Base-by-base conservation (phyloP, 106 monocot species). In the Allium cepa region DNA sequence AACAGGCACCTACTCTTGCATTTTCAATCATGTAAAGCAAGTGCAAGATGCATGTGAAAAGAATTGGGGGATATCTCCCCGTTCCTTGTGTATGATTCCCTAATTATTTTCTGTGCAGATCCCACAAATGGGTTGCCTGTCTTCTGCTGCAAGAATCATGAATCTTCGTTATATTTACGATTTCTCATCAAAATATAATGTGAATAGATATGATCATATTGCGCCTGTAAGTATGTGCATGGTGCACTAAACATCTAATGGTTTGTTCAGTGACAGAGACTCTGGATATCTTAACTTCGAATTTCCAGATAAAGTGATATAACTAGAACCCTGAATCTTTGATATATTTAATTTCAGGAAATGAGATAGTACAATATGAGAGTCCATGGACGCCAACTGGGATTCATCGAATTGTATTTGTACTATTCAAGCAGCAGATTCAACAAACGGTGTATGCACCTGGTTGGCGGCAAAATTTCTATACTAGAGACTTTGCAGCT, bases 351-450 rank as follows among this genome's bases (percentile, higher is more conserved):
- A 67, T 55, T 11, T 47, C 75, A 81, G 80, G 80, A 76, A 72
- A 76, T 58, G 80, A 72, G 59, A 50, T 81, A 16, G 53, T 68
- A 8, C 62, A 50, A 48, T 81, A 81, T 57, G 81, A 81, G 56
- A 69, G 68, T 22, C 81, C 81, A 27, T 47, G 62, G 17, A 59
- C 81, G 36, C 50, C 49, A 22, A 56, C 68, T 10, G 81, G 81
- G 17, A 81, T 81, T 62, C 81, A 81, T 60, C 76, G 81, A 6
- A 69, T 81, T 51, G 76, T 76, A 45, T 81, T 81, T 53, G 63
- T 72, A 4, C 63, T 76, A 11, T 81, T 76, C 50, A 47, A 60
- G 10, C 81, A 81, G 64, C 72, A 76, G 13, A 57, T 68, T 27
- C 71, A 58, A 10, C 72, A 57, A 51, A 76, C 72, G 18, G 63